Conservation (phyloP, 371 early-diverging fungal species). For the Blyttiomyces sp. region DNA sequence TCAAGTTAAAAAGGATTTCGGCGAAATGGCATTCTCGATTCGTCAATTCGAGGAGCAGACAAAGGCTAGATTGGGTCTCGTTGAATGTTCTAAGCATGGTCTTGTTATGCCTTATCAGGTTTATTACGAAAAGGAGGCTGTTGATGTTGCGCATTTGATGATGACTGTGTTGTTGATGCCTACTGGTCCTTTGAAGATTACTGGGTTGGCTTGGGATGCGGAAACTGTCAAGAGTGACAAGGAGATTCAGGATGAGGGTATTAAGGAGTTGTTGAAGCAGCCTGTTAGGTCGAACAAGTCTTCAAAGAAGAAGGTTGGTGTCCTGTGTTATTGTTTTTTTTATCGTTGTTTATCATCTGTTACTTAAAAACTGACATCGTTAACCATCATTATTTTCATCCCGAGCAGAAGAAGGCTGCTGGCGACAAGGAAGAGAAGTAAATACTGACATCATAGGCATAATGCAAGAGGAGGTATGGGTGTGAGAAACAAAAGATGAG, state of each 20-base stretch:
- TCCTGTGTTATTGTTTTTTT: too few species aligned
- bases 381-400: too few species aligned
- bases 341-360: too few species aligned
- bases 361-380: too few species aligned
- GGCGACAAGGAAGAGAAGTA: too few species aligned
- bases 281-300: conserved; percentile 25
- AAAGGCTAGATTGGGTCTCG: conserved; percentile 78
- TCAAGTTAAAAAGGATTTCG: conserved; percentile 68
- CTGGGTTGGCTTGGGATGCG: conserved; percentile 32
- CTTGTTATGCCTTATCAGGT: conserved; percentile 76
- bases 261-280: conserved; percentile 40
- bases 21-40: conserved; percentile 79
- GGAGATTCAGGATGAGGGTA: conserved; percentile 29
- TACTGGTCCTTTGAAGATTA: conserved; percentile 53
- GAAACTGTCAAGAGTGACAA: conserved; percentile 38
- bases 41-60: conserved; percentile 67
- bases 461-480: too few species aligned
- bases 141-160: conserved; percentile 80
- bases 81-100: conserved; percentile 72
- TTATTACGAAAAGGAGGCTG: conserved; percentile 69
- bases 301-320: conserved; percentile 25
- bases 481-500: too few species aligned
- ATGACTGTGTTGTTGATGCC: conserved; percentile 79
- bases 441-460: too few species aligned
- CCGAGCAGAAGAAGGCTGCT: too few species aligned